phyloP scores from a whole-genome alignment of 371 early-diverging fungal genomes.

The Thermomucor indicae-seudaticae region DNA sequence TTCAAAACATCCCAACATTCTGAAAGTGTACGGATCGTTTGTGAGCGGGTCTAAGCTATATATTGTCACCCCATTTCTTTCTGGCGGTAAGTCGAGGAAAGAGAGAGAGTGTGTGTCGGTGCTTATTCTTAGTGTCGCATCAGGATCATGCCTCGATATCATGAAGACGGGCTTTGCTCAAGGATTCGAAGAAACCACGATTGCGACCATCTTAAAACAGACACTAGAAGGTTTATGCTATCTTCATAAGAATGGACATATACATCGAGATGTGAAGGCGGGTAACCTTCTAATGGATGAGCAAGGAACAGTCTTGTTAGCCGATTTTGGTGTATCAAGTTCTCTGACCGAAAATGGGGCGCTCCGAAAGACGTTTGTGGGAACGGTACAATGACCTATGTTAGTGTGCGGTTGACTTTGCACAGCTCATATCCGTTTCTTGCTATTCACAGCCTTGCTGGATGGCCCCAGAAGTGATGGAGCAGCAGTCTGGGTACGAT shows the following conservation, averaged over 20 bases:
- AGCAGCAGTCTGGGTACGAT: conserved; percentile 76
- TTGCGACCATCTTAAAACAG: conserved; percentile 86
- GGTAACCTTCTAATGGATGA: conserved; percentile 85
- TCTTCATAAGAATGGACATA: conserved; percentile 83
- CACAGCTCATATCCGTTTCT: conserved; percentile 1
- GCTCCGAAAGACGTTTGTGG: conserved; percentile 87
- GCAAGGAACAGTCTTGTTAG: conserved; percentile 79
- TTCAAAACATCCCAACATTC: conserved; percentile 80
- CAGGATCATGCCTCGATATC: conserved; percentile 79
- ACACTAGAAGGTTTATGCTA: conserved; percentile 82
- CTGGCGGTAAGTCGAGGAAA: conserved; percentile 48
- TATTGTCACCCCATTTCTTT: conserved; percentile 81
- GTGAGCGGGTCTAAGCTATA: conserved; percentile 76
- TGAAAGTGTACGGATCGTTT: conserved; percentile 82
- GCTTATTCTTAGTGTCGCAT: neutral
- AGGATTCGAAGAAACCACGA: conserved; percentile 79
- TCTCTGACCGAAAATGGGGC: conserved; percentile 79
- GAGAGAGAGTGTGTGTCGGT: neutral
- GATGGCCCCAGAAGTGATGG: conserved; percentile 90
- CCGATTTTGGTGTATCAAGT: conserved; percentile 89
- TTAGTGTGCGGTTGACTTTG: neutral
- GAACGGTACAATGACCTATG: conserved; percentile 45
- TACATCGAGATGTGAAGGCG: conserved; percentile 92
- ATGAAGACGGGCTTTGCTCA: conserved; percentile 81
- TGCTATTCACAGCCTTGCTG: conserved; percentile 62